Conservation (phyloP, 2,329 filamentous ascomycete genomes). For the Dothistroma septosporum region DNA sequence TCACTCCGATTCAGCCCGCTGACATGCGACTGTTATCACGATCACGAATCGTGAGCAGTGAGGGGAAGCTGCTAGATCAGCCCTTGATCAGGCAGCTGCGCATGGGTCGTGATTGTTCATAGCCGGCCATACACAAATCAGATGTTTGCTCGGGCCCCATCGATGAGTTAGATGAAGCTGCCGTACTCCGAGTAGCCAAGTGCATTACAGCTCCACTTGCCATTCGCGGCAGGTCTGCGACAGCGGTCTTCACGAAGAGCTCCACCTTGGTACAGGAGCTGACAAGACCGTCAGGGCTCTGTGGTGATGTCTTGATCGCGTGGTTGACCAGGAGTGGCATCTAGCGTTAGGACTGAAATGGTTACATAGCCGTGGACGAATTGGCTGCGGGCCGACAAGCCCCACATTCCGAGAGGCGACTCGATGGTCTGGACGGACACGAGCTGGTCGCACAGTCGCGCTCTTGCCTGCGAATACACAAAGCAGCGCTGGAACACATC, state of each 20-base stretch:
- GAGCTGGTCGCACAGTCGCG: not conserved
- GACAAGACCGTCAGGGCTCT: not conserved
- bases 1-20: not conserved
- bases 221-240: not conserved
- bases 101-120: not conserved
- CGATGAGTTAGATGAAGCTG: not conserved
- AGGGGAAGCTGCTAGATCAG: not conserved
- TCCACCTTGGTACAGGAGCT: not conserved
- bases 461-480: not conserved
- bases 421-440: conserved; percentile 1
- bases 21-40: not conserved
- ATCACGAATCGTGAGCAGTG: not conserved
- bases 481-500: not conserved
- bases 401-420: not conserved
- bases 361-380: not conserved
- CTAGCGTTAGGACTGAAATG: not conserved
- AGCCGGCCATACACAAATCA: not conserved
- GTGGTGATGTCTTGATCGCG: not conserved
- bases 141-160: not conserved
- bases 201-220: conserved; percentile 2
- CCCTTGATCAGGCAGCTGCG: not conserved
- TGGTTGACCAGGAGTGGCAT: not conserved
- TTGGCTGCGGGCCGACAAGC: not conserved
- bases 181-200: not conserved
- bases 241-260: not conserved